Percentiles rank a stretch among this genome's conserved stretches.
phyloP scores from a whole-genome alignment of 768 basidiomycete species.

The Mycena sanguinolenta region DNA sequence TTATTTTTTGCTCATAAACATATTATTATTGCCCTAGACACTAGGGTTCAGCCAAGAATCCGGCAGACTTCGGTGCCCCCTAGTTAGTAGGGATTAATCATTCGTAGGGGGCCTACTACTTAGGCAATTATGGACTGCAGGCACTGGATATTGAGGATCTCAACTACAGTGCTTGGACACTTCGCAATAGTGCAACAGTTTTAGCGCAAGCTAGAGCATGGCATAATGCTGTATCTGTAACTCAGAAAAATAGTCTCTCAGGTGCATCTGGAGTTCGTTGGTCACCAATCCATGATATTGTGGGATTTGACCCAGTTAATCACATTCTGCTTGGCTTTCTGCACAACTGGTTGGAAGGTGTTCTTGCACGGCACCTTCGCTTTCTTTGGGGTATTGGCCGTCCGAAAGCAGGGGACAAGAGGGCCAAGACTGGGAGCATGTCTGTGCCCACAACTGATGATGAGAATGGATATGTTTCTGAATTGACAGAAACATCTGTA shows the following conservation, averaged over 20 bases:
- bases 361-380: not conserved
- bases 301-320: not conserved
- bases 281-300: not conserved
- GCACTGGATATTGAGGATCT: constrained; percentile 26
- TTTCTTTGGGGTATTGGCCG: constrained; percentile 11
- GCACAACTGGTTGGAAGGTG: not conserved
- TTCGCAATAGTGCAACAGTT: not conserved
- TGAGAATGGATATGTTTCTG: too few relatives aligned
- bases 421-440: too few relatives aligned
- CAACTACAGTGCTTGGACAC: not conserved
- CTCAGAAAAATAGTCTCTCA: not conserved
- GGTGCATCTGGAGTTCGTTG: not conserved
- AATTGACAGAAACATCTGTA: too few relatives aligned
- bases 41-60: too few relatives aligned
- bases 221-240: not conserved
- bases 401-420: not conserved
- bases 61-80: too few relatives aligned
- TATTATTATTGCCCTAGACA: too few relatives aligned
- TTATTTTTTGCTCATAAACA: too few relatives aligned
- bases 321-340: not conserved
- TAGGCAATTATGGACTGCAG: too few relatives aligned
- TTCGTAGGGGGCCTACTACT: too few relatives aligned
- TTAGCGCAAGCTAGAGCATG: not conserved
- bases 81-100: too few relatives aligned
- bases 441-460: too few relatives aligned